Percentiles rank a stretch among this genome's conserved stretches.
Conservation (phyloP, 352 stramenopile species). For the Phytopythium chamaehyphon region DNA sequence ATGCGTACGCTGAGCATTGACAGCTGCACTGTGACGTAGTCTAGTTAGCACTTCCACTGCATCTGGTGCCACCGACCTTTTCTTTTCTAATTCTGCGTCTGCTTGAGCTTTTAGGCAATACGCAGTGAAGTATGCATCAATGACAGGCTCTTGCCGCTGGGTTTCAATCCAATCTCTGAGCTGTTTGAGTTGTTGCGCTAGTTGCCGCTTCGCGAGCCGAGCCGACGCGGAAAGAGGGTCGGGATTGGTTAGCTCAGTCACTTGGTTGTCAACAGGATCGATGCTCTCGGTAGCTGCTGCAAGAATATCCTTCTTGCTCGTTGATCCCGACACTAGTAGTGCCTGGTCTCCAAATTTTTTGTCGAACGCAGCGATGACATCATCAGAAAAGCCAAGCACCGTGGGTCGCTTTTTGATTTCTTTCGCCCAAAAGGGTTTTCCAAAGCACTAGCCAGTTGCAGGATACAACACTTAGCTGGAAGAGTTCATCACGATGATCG, state of each 20-base stretch:
- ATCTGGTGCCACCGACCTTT: constrained; percentile 9
- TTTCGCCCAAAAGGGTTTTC: constrained; percentile 29
- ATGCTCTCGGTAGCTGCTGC: not conserved
- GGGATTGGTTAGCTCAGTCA: not conserved
- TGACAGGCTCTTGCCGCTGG: constrained; percentile 6
- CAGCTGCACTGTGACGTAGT: constrained; percentile 26
- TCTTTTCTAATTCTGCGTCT: constrained; percentile 6
- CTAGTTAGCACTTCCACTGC: constrained; percentile 24
- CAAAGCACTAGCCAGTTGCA: constrained; percentile 26
- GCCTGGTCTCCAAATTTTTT: not conserved
- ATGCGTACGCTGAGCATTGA: constrained; percentile 35
- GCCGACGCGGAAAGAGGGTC: not conserved
- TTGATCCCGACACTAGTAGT: not conserved
- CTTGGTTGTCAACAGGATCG: not conserved
- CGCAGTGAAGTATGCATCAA: constrained; percentile 13
- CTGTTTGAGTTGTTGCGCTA: constrained; percentile 3
- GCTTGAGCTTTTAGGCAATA: constrained; percentile 12
- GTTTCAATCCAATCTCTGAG: constrained; percentile 12
- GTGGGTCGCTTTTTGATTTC: constrained; percentile 12
- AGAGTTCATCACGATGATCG: too few relatives aligned
- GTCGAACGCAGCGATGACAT: constrained; percentile 4
- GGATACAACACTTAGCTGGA: too few relatives aligned
- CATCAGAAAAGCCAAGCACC: not conserved
- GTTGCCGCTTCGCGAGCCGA: not conserved
- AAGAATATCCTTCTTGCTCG: not conserved